These are phyloP conservation scores for Candida alai DNA, from an alignment of 805 yeast species.

Conservation along the genomic window DNA sequence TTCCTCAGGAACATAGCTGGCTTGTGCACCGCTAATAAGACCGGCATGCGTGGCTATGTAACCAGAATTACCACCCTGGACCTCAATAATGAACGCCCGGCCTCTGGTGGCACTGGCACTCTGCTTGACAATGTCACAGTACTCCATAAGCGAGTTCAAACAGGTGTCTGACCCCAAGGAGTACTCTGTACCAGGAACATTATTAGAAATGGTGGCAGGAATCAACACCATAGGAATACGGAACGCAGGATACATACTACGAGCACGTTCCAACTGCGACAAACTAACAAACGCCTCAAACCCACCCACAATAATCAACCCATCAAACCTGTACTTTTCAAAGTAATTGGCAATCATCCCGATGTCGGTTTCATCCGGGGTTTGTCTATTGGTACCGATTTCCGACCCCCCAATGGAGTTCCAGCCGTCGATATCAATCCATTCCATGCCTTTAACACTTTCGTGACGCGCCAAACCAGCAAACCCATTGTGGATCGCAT, in stretches of 20 bases:
- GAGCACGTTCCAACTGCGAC: slow-evolving; percentile 74
- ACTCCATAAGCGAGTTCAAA: slow-evolving; percentile 81
- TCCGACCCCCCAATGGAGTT: slow-evolving; percentile 90
- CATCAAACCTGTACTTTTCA: slow-evolving; percentile 85
- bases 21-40: slow-evolving; percentile 85
- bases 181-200: slow-evolving; percentile 98
- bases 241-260: slow-evolving; percentile 80
- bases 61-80: slow-evolving; percentile 97
- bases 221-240: slow-evolving; percentile 90
- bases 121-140: slow-evolving; percentile 94
- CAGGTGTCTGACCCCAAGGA: slow-evolving; percentile 96
- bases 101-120: slow-evolving; percentile 92
- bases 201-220: slow-evolving; percentile 95
- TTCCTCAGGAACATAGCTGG: slow-evolving; percentile 87
- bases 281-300: slow-evolving; percentile 93
- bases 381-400: slow-evolving; percentile 89
- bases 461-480: slow-evolving; percentile 89
- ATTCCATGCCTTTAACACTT: slow-evolving; percentile 64
- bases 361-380: slow-evolving; percentile 73
- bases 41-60: slow-evolving; percentile 85
- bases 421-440: slow-evolving; percentile 91
- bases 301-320: slow-evolving; percentile 89
- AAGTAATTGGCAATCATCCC: slow-evolving; percentile 92
- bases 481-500: slow-evolving; percentile 91
- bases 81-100: slow-evolving; percentile 94